A percentile compares a stretch with the other conserved stretches of the same genome.
These are phyloP conservation scores for Fragaria iinumae DNA, from an alignment of 306 rosid genomes.

Conservation along the genomic window DNA sequence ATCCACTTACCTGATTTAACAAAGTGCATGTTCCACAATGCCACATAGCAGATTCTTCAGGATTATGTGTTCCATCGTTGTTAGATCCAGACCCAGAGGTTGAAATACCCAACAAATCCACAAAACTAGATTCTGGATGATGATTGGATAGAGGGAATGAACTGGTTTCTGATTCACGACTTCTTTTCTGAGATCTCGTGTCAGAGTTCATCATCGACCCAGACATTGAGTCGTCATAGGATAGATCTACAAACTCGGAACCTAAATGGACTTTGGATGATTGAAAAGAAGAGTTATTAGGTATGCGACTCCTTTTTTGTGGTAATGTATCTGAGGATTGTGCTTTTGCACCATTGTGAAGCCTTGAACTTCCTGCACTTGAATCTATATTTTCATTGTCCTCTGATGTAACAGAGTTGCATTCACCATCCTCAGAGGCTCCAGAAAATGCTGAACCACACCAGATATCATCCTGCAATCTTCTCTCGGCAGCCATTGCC, in stretches of 20 bases:
- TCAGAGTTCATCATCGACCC: constrained; percentile 22
- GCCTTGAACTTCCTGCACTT: constrained; percentile 36
- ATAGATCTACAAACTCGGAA: constrained; percentile 42
- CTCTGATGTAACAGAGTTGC: constrained; percentile 31
- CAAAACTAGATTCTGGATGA: constrained; percentile 33
- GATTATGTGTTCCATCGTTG: constrained; percentile 24
- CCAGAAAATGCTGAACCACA: constrained; percentile 72
- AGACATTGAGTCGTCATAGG: constrained; percentile 30
- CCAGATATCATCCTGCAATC: constrained; percentile 94
- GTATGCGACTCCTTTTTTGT: constrained; percentile 52
- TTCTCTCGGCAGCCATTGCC: constrained; percentile 96
- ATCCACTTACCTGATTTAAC: constrained; percentile 65
- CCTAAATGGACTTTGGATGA: constrained; percentile 32
- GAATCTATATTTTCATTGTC: constrained; percentile 29
- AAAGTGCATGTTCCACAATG: constrained; percentile 77
- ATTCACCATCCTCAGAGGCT: constrained; percentile 48
- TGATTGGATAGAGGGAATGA: constrained; percentile 30
- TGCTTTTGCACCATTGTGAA: constrained; percentile 19
- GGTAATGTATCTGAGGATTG: constrained; percentile 25
- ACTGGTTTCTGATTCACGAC: constrained; percentile 24
- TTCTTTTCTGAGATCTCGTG: constrained; percentile 28
- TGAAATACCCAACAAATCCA: constrained; percentile 28
- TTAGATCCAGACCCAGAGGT: constrained; percentile 27
- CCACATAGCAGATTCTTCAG: constrained; percentile 61
- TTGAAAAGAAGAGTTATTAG: constrained; percentile 24